These are phyloP conservation scores for Tremella fuciformis DNA, from an alignment of 768 basidiomycete genomes.

Conservation along the genomic window DNA sequence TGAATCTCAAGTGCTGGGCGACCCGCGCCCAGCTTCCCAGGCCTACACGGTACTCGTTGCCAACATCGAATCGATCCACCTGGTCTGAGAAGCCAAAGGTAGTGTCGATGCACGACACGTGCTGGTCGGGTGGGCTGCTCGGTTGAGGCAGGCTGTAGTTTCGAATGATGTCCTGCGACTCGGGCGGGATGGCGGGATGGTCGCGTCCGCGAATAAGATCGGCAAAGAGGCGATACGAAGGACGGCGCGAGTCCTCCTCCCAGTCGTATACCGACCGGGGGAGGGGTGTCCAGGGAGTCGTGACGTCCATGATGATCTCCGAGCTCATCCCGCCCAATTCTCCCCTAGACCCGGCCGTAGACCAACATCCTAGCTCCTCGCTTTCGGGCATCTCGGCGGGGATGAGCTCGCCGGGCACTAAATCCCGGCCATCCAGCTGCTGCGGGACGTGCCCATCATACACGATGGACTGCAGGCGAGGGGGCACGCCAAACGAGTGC, in stretches of 20 bases:
- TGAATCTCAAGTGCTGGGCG: slow-evolving; percentile 14
- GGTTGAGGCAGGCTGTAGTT: slow-evolving; percentile 16
- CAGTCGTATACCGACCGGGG: slow-evolving; percentile 13
- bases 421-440: not conserved
- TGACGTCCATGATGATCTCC: not conserved
- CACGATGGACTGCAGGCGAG: slow-evolving; percentile 9
- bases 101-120: slow-evolving; percentile 19
- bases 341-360: slow-evolving; percentile 7
- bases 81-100: slow-evolving; percentile 15
- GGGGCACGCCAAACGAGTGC: slow-evolving; percentile 4
- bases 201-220: slow-evolving; percentile 10
- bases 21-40: slow-evolving; percentile 19
- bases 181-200: not conserved
- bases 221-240: slow-evolving; percentile 7
- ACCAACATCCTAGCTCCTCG: slow-evolving; percentile 22
- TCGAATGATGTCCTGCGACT: slow-evolving; percentile 10
- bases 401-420: slow-evolving; percentile 10
- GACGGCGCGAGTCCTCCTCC: slow-evolving; percentile 14
- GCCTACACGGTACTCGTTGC: slow-evolving; percentile 11
- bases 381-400: slow-evolving; percentile 7
- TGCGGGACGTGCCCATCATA: slow-evolving; percentile 19
- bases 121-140: slow-evolving; percentile 3
- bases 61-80: slow-evolving; percentile 12
- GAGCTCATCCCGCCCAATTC: slow-evolving; percentile 7
- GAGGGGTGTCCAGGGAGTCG: slow-evolving; percentile 13